Evolutionary conservation across 2,329 filamentous ascomycete species (phyloP).

Genomic region (Calonectria naviculata): DNA sequence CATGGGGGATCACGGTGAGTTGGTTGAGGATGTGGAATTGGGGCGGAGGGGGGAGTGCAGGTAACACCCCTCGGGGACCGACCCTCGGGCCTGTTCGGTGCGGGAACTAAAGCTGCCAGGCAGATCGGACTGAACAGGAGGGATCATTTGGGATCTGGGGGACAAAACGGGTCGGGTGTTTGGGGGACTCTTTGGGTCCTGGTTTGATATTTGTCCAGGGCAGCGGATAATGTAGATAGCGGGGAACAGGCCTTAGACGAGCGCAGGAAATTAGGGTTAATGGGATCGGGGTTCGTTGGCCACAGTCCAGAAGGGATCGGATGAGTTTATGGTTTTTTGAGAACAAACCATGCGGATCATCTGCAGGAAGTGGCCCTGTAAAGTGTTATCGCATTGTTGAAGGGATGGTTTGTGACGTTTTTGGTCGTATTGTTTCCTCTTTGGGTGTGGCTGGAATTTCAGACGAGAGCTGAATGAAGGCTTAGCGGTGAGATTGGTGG

Average conservation of each 20-base stretch:
- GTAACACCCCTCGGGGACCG: background rate
- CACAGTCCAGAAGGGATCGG: background rate
- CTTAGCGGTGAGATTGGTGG: background rate
- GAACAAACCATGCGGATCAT: background rate
- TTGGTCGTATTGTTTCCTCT: background rate
- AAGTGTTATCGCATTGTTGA: background rate
- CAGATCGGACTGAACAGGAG: slow-evolving; percentile 6
- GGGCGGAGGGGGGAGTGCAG: slow-evolving; percentile 13
- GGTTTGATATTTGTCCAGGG: background rate
- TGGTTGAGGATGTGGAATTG: slow-evolving; percentile 11
- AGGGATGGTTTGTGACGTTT: background rate
- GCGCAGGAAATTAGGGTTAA: background rate
- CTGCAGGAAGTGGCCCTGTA: too few relatives aligned
- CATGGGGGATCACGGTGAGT: background rate
- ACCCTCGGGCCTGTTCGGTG: slow-evolving; percentile 3
- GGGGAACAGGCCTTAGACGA: background rate
- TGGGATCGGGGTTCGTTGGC: background rate
- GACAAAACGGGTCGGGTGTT: background rate
- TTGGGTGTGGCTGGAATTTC: slow-evolving; percentile 9
- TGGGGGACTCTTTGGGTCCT: background rate
- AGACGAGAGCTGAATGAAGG: background rate
- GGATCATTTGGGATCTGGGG: background rate
- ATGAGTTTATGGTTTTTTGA: background rate
- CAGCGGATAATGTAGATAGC: background rate
- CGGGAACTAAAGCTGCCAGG: slow-evolving; percentile 12